phyloP scores from a whole-genome alignment of 2,329 filamentous ascomycete species.

The Fusarium sacchari region DNA sequence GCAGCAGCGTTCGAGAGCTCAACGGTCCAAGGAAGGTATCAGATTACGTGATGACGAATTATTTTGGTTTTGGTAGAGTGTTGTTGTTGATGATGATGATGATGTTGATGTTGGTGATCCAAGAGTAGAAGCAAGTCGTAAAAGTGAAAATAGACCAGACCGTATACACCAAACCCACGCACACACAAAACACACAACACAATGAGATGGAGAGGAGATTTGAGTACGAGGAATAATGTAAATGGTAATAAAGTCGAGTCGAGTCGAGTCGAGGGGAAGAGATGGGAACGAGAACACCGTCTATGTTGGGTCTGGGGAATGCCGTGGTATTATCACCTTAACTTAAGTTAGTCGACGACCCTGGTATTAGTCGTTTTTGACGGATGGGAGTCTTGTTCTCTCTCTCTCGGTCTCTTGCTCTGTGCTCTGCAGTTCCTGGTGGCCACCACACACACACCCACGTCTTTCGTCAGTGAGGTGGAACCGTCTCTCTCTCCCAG shows the following conservation, averaged over 20 bases:
- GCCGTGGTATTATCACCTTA: constrained; percentile 45
- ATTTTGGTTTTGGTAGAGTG: constrained; percentile 2
- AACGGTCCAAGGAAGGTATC: constrained; percentile 5
- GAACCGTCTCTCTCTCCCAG: constrained; percentile 8
- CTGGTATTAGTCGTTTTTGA: constrained; percentile 24
- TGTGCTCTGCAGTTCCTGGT: constrained; percentile 23
- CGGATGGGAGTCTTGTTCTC: constrained; percentile 23
- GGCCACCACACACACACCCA: constrained; percentile 42
- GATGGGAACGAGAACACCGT: constrained; percentile 28
- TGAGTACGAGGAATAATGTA: neutral
- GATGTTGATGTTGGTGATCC: constrained; percentile 4
- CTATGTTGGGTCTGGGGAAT: constrained; percentile 41
- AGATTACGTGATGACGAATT: constrained; percentile 14
- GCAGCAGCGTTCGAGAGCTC: constrained; percentile 11
- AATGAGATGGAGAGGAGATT: constrained; percentile 8
- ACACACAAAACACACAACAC: constrained; percentile 8
- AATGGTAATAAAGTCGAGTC: constrained; percentile 10
- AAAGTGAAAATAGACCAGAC: constrained; percentile 6
- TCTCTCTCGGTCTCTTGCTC: constrained; percentile 11
- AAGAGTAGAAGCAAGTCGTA: constrained; percentile 10
- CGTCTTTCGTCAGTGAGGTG: constrained; percentile 38
- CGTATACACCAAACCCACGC: constrained; percentile 25
- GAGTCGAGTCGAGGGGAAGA: constrained; percentile 33
- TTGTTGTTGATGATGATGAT: neutral
- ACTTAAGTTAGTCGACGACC: constrained; percentile 19